Evolutionary conservation across 2,329 filamentous ascomycete genomes (phyloP).

Genomic region (Cylindrodendrum hubeiense): DNA sequence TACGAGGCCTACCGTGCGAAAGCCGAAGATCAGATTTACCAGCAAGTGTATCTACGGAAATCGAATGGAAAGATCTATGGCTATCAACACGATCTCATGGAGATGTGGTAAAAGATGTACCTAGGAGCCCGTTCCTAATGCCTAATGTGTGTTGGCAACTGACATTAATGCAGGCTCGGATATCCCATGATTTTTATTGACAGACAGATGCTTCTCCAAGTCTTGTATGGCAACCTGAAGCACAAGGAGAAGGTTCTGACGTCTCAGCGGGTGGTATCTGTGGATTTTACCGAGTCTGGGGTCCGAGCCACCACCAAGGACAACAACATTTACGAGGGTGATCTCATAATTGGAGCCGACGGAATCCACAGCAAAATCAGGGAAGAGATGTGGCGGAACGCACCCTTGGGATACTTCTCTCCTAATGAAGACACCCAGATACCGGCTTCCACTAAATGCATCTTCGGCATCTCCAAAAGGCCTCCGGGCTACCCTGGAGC

Average conservation of each 20-base stretch:
- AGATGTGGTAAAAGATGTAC: not conserved
- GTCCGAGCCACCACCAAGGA: slow-evolving; percentile 48
- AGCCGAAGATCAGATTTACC: not conserved
- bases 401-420: no score
- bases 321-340: slow-evolving; percentile 45
- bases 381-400: slow-evolving; percentile 35
- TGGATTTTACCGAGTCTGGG: not conserved
- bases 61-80: not conserved
- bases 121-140: not conserved
- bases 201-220: slow-evolving; percentile 48
- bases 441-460: slow-evolving; percentile 6
- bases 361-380: slow-evolving; percentile 54
- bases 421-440: not conserved
- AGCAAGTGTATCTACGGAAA: slow-evolving; percentile 13
- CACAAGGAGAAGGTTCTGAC: slow-evolving; percentile 42
- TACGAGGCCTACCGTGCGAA: slow-evolving; percentile 26
- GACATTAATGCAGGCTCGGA: slow-evolving; percentile 30
- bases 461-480: slow-evolving; percentile 27
- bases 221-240: slow-evolving; percentile 49
- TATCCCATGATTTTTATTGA: slow-evolving; percentile 52
- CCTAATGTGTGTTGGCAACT: not conserved
- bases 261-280: slow-evolving; percentile 26
- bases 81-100: not conserved
- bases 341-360: slow-evolving; percentile 53
- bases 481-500: not conserved